Conservation (phyloP, 1,139 yeast genomes). For the Eremothecium sinecaudum region DNA sequence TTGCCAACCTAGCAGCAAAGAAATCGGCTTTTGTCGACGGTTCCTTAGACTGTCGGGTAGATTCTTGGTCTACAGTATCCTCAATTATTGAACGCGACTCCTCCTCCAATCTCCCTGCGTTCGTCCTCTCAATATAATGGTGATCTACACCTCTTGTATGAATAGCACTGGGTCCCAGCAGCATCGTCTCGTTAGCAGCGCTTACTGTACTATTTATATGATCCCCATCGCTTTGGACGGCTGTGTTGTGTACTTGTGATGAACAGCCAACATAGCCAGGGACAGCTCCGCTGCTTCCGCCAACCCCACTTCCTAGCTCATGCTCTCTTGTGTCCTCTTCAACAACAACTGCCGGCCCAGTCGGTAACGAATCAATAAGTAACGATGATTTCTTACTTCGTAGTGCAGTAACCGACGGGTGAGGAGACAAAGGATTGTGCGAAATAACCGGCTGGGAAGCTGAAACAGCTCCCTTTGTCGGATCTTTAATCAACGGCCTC, state of each 20-base stretch:
- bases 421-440: constrained; percentile 25
- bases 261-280: background rate
- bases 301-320: constrained; percentile 8
- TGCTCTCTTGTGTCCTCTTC: constrained; percentile 2
- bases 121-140: constrained; percentile 1
- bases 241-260: constrained; percentile 1
- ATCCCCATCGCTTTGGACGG: background rate
- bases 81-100: constrained; percentile 3
- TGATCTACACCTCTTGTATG: background rate
- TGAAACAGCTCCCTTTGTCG: background rate
- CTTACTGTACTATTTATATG: background rate
- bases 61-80: constrained; percentile 6
- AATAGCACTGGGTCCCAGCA: constrained; percentile 1
- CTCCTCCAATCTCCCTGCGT: background rate
- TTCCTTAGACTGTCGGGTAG: constrained; percentile 16
- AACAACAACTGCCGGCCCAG: background rate
- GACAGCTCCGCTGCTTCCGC: constrained; percentile 5
- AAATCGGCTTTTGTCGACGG: constrained; percentile 65
- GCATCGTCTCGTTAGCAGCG: constrained; percentile 2
- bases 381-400: constrained; percentile 25
- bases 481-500: background rate
- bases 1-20: constrained; percentile 88
- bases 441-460: constrained; percentile 15
- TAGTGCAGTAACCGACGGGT: constrained; percentile 16
- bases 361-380: constrained; percentile 15